Evolutionary conservation across 495 filamentous ascomycete species (phyloP).

Genomic region (Penicillium pancosmium): DNA sequence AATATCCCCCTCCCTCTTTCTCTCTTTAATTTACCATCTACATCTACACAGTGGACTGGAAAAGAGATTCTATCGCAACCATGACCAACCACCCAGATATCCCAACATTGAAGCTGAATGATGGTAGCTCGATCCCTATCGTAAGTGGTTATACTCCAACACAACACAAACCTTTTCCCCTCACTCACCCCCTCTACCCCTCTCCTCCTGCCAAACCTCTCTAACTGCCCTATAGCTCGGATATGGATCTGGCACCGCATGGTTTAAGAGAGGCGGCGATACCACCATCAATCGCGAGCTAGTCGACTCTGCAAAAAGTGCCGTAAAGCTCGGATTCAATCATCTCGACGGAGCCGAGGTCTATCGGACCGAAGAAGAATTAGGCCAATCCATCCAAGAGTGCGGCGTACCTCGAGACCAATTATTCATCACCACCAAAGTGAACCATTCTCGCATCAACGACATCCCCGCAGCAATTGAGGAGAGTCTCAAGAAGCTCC

Average conservation of each 20-base stretch:
- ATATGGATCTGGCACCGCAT: conserved; percentile 70
- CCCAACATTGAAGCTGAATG: conserved; percentile 63
- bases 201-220: background rate
- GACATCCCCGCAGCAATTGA: conserved; percentile 69
- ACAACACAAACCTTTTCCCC: background rate
- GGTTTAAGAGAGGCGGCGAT: conserved; percentile 54
- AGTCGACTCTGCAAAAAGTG: conserved; percentile 64
- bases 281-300: conserved; percentile 38
- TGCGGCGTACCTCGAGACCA: conserved; percentile 65
- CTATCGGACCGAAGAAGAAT: conserved; percentile 78
- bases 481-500: conserved; percentile 71
- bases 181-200: background rate
- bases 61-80: background rate
- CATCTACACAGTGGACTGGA: background rate
- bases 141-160: conserved; percentile 42
- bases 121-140: conserved; percentile 74
- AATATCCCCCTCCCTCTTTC: no score
- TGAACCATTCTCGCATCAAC: conserved; percentile 51
- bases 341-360: conserved; percentile 84
- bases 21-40: background rate
- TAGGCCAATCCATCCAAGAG: conserved; percentile 74
- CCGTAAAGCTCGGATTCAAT: conserved; percentile 69
- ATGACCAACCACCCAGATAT: conserved; percentile 29
- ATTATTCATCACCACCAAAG: conserved; percentile 80
- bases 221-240: conserved; percentile 55